Evolutionary conservation across 805 yeast species (phyloP), one percentile per base, ranked within the genome.

Genomic region (Kazachstania taianensis): DNA sequence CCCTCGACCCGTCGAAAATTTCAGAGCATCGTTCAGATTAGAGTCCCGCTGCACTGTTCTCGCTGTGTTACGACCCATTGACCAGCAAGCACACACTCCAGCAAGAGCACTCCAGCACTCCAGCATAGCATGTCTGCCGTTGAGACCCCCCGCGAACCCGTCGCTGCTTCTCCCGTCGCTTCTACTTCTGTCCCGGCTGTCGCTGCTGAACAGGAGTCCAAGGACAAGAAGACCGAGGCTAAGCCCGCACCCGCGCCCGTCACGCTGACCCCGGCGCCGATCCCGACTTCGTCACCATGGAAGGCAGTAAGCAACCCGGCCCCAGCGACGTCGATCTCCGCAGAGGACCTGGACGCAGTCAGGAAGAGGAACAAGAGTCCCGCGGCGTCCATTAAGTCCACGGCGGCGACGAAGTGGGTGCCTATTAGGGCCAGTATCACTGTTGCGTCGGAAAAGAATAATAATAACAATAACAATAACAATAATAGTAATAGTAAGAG

Each of bases 371-470:
- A 37, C 22, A 46, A 36, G 20, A 39, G 41, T 7, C 46, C 44
- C 5, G 20, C 35, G 26, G 41, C 47, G 8, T 27, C 48, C 7
- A 42, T 49, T 7, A 47, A 43, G 16, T 39, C 49, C 3, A 33
- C 44, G 24, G 20, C 46, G n/a, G 37, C 45, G n/a, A 49, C 56
- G 7, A 81, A 79, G 53, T 78, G 84, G 83, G 70, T 77, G 27
- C 84, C 84, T n/a, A 73, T 71, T 53, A 69, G 73, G 46, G 81
- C 75, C 19, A 59, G 72, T 28, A 72, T 71, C 32, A 69, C 68
- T 19, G 62, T 70, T 28, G 62, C 57, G 14, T 14, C 23, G 12
- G 43, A 38, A 27, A 43, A 35, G 16, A 41, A 41, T 19, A 38
- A 35, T 36, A 20, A 40, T 33, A 17, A 41, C 13, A 42, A 37